phyloP scores from a whole-genome alignment of 371 early-diverging fungal genomes.

The Apophysomyces elegans region DNA sequence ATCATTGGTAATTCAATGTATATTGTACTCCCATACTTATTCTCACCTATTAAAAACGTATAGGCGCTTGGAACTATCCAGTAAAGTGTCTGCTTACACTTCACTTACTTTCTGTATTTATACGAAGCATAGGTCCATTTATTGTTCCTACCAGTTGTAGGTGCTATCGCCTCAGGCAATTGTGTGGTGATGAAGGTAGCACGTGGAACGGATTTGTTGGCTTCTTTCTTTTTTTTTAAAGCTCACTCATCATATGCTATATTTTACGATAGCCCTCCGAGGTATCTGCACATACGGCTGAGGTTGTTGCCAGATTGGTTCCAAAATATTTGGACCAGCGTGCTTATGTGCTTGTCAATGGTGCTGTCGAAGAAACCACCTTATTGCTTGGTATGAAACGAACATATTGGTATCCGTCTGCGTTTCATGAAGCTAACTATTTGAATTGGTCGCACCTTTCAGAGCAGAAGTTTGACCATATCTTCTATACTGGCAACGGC shows the following conservation, averaged over 20 bases:
- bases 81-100: constrained; percentile 32
- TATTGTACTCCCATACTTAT: background rate
- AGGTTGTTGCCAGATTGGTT: constrained; percentile 59
- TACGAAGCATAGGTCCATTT: constrained; percentile 48
- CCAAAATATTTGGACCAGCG: constrained; percentile 77
- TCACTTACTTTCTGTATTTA: background rate
- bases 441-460: background rate
- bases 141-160: constrained; percentile 75
- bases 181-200: constrained; percentile 76
- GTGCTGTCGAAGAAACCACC: constrained; percentile 76
- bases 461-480: constrained; percentile 79
- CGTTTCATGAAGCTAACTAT: constrained; percentile 13
- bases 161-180: constrained; percentile 94
- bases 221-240: background rate
- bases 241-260: too few relatives aligned
- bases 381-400: constrained; percentile 54
- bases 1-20: constrained; percentile 53
- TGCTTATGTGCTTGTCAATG: constrained; percentile 73
- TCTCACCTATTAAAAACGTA: background rate
- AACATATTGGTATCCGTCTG: constrained; percentile 16
- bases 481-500: constrained; percentile 92
- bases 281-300: constrained; percentile 70
- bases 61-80: constrained; percentile 89
- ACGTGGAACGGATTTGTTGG: background rate
- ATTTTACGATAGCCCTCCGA: constrained; percentile 74